Base-by-base conservation (phyloP, 495 filamentous ascomycete genomes). In the Copromyces sp. region DNA sequence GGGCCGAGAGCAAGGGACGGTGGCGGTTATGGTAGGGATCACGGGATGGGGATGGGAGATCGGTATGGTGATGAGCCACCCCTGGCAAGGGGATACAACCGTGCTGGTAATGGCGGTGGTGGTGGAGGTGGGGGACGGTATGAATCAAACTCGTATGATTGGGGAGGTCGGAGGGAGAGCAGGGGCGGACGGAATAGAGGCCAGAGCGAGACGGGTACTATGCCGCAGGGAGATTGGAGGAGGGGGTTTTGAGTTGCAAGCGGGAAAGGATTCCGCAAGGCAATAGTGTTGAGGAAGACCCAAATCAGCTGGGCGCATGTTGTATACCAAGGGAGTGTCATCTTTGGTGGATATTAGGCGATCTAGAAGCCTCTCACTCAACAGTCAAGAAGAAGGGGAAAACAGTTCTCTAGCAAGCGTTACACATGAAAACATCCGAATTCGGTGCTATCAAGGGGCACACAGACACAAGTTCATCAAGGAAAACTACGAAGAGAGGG, bases 201-300 rank as follows among this genome's bases (percentile, higher is more conserved):
- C 14, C 53, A 65, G 53, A 65, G 53, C 1, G 53, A 65, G 14
- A 5, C 53, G 16, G 53, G 29, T 16, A 65, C 8, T 35, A 81
- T 89, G 53, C 88, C 88, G 1, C 75, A 73, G 8, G 88, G 88
- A 5, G 88, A 89, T 76, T 90, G 88, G 88, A 84, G 87, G 77
- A 82, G 88, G 73, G 88, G 88, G 0, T 35, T 65, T 35, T 61
- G 24, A 61, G 24, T 32, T 61, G 5, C 24, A 61, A 2, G 11
- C 16, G 29, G 53, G 3, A 16, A 29, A 8, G 14, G 24, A 29
- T 6, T 61, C 3, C 5, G 12, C 16, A 61, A 12, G 14, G 6
- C 53, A 61, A 35, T 5, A 12, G 12, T 24, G 12, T 16, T 65
- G 53, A 2, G 2, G 0, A 1, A 16, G 24, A 24, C 2, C 53